Base-by-base conservation (phyloP, 179 eudicot species). In the Monotropa hypopitys region DNA sequence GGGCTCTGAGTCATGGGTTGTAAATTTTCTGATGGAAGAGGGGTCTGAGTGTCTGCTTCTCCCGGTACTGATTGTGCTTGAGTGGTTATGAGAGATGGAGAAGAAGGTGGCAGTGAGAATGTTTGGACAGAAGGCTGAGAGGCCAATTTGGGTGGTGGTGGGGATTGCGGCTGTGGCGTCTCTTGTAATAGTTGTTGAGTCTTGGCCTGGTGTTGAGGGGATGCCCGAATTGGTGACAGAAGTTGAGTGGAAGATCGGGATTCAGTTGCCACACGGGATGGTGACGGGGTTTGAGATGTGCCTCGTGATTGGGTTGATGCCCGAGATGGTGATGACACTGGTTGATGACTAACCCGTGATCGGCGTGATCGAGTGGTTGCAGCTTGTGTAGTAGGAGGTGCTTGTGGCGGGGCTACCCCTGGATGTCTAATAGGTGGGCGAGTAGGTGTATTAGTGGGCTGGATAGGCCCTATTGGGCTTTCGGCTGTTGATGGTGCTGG, bases 361-460 rank as follows among this genome's bases (percentile, higher is more conserved):
- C 54, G 76, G 23, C 46, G 81, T n/a, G 78, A 28, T 57, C 45
- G 77, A 30, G 78, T 15, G 47, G 80, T 38, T 80, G 57, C 51
- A 72, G 79, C 67, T 42, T 84, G 28, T 57, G 84, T 20, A 4
- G 83, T 80, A 40, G 67, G 81, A 35, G 78, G 33, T 21, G 68
- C 46, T n/a, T 72, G 80, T 9, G 69, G 56, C 4, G 76, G 78
- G 72, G 83, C 85, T 50, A 69, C 70, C 35, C 81, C 83, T 57
- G 78, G 74, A 11, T 84, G 82, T 11, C 80, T 80, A 66, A 76
- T 76, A 59, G 89, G 86, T 47, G 82, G 85, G 40, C 83, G 82
- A 20, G 77, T 70, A 20, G 61, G 59, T 32, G 77, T 73, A 6
- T 69, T 51, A 45, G 33, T 35, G 20, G 84, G n/a, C 18, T 45